These are phyloP conservation scores for Spinacia oleracea DNA, from an alignment of 179 eudicot genomes.

Conservation along the genomic window DNA sequence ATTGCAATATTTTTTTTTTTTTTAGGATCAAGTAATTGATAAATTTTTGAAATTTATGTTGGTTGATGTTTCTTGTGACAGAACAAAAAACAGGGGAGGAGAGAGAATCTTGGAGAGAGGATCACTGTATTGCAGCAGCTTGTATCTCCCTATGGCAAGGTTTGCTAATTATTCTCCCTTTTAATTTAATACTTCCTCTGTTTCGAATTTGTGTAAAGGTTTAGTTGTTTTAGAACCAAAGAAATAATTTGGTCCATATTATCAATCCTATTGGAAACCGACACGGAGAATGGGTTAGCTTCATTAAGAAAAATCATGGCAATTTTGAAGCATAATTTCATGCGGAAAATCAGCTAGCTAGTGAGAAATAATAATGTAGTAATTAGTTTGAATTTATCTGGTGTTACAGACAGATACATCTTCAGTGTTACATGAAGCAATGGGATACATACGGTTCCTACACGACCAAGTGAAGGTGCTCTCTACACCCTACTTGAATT, in stretches of 20 bases:
- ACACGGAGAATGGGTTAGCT: too few relatives aligned
- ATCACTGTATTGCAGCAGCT: slow-evolving; percentile 70
- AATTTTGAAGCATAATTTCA: not conserved
- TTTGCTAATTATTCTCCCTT: slow-evolving; percentile 12
- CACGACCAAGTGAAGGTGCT: slow-evolving; percentile 88
- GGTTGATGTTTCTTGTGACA: slow-evolving; percentile 8
- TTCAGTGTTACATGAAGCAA: slow-evolving; percentile 92
- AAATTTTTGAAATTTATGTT: not conserved
- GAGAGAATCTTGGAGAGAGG: slow-evolving; percentile 84
- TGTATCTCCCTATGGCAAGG: slow-evolving; percentile 93
- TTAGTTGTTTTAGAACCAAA: not conserved
- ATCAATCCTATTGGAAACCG: too few relatives aligned
- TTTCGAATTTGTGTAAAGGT: too few relatives aligned
- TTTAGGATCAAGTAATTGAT: not conserved
- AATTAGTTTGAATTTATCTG: not conserved
- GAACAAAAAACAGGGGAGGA: slow-evolving; percentile 35
- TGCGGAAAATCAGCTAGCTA: too few relatives aligned
- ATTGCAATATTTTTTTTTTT: not conserved
- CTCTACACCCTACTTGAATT: slow-evolving; percentile 72
- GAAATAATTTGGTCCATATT: too few relatives aligned
- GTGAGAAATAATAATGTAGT: not conserved
- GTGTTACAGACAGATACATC: slow-evolving; percentile 83
- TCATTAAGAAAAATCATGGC: too few relatives aligned
- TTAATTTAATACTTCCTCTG: too few relatives aligned
- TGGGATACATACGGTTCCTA: slow-evolving; percentile 82